Percentiles rank a stretch among this genome's conserved stretches.
Evolutionary conservation across 139 green algal genomes (phyloP).

Genomic region (Chlorella sp.): DNA sequence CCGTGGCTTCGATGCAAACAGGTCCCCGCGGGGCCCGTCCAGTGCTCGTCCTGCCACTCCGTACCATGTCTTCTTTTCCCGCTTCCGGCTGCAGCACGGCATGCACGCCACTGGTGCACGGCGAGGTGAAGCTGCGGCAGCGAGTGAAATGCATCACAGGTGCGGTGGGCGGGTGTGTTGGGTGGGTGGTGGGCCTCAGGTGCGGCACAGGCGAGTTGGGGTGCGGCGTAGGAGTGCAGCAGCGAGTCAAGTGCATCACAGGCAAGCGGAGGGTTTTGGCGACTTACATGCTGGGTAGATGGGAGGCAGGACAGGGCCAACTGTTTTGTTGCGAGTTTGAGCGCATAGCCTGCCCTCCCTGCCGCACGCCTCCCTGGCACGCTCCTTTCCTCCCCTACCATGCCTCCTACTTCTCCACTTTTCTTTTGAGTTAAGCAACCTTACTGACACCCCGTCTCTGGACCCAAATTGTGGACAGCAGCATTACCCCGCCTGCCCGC

Average conservation of each 20-base stretch:
- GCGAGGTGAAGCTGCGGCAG: constrained; percentile 56
- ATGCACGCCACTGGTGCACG: constrained; percentile 62
- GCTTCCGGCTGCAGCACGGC: constrained; percentile 58
- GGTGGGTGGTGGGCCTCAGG: background rate
- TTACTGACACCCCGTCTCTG: background rate
- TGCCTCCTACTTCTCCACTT: background rate
- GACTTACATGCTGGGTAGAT: background rate
- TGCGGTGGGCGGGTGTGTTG: background rate
- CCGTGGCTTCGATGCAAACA: background rate
- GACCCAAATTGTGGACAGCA: background rate
- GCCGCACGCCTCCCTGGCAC: background rate
- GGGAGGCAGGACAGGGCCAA: background rate
- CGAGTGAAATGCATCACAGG: constrained; percentile 70
- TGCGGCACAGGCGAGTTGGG: background rate
- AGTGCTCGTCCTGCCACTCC: background rate
- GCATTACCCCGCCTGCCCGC: background rate
- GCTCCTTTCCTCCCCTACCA: background rate
- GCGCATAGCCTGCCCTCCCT: background rate
- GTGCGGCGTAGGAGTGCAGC: too few relatives aligned
- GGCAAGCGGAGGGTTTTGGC: too few relatives aligned
- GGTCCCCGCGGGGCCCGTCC: background rate
- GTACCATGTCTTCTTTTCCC: background rate
- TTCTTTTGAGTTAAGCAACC: background rate
- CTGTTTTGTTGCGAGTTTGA: too few relatives aligned
- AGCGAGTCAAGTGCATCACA: background rate